Evolutionary conservation across 192 early-diverging fungal species (phyloP).

Genomic region (Umbelopsis sp.): DNA sequence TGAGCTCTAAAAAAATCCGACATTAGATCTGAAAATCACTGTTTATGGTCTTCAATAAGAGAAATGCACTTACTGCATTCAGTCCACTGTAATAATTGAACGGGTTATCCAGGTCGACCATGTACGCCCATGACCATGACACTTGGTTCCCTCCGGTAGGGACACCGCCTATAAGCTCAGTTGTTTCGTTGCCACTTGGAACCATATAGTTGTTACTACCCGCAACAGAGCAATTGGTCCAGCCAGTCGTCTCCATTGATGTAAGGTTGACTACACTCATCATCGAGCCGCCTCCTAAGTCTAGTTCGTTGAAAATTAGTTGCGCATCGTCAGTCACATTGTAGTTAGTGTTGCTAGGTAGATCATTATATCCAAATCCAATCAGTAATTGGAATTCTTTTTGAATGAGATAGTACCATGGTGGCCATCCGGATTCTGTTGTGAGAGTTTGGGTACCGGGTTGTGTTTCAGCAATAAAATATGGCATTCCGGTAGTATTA

Average conservation of each 20-base stretch:
- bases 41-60: background rate
- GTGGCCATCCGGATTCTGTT: constrained; percentile 14
- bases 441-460: background rate
- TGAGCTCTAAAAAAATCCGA: background rate
- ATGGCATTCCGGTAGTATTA: constrained; percentile 2
- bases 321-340: background rate
- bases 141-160: background rate
- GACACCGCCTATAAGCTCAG: background rate
- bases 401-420: constrained; percentile 21
- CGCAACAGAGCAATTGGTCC: constrained; percentile 18
- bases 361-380: constrained; percentile 13
- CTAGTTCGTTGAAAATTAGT: background rate
- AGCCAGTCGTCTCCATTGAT: background rate
- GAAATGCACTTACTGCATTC: background rate
- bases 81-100: background rate
- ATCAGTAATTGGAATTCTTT: constrained; percentile 19
- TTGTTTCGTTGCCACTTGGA: background rate
- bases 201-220: constrained; percentile 14
- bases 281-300: background rate
- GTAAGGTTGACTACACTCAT: constrained; percentile 7
- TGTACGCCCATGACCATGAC: constrained; percentile 10
- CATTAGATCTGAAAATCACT: background rate
- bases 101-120: background rate
- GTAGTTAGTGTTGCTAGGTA: background rate
- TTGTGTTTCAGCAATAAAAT: background rate